phyloP scores from a whole-genome alignment of 306 rosid genomes.

The Adenanthera pavonina region DNA sequence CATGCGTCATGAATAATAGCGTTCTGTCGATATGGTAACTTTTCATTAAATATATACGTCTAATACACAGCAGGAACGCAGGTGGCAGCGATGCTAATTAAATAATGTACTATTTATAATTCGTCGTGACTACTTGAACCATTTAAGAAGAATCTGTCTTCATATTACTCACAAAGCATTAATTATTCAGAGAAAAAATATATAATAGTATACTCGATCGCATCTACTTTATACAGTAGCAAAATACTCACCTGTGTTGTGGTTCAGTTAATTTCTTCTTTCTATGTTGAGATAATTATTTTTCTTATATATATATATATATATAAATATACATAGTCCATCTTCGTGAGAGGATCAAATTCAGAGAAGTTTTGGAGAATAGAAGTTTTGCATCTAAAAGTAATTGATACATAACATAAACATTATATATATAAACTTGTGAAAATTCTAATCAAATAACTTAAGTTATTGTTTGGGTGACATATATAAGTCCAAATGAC shows the following conservation, averaged over 20 bases:
- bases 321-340: neutral
- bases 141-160: neutral
- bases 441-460: no score
- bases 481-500: no score
- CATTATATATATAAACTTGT: no score
- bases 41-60: neutral
- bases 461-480: no score
- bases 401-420: no score
- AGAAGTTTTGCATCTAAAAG: no score
- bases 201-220: neutral
- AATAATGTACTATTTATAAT: neutral
- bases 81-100: conserved; percentile 23
- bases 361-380: no score
- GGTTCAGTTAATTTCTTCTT: neutral
- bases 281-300: neutral
- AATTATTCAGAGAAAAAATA: neutral
- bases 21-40: neutral
- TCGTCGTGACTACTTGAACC: neutral
- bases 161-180: neutral
- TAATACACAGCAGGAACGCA: neutral
- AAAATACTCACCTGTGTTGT: neutral
- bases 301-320: no score
- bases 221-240: neutral
- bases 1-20: conserved; percentile 1
- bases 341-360: neutral